These are phyloP conservation scores for Rugosomyces carneus DNA, from an alignment of 1,284 basidiomycete genomes.

Conservation along the genomic window DNA sequence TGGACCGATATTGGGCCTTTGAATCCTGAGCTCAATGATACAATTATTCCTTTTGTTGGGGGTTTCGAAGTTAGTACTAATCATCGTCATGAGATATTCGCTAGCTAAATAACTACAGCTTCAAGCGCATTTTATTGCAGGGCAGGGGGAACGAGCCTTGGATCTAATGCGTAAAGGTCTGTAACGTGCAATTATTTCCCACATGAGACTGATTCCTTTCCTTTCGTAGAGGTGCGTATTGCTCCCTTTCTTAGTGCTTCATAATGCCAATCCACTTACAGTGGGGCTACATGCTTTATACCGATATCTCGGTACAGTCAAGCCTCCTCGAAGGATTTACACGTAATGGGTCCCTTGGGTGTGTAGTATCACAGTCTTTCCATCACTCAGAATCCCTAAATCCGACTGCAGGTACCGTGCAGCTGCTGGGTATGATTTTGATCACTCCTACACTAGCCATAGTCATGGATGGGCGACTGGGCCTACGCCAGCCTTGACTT, in stretches of 20 bases:
- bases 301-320: slow-evolving; percentile 43
- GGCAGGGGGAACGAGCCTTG: slow-evolving; percentile 43
- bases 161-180: slow-evolving; percentile 36
- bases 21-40: slow-evolving; percentile 45
- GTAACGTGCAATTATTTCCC: neutral
- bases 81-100: no score
- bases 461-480: slow-evolving; percentile 33
- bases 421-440: slow-evolving; percentile 43
- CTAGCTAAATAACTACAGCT: slow-evolving; percentile 24
- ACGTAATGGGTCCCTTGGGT: slow-evolving; percentile 44
- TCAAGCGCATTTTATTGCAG: slow-evolving; percentile 45
- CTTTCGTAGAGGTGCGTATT: no score
- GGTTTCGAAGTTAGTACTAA: slow-evolving; percentile 41
- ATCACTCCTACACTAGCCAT: slow-evolving; percentile 42
- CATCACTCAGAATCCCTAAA: neutral
- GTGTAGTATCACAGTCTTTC: neutral
- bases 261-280: slow-evolving; percentile 13
- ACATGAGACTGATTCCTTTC: no score
- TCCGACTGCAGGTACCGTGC: slow-evolving; percentile 33
- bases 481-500: slow-evolving; percentile 31
- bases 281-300: slow-evolving; percentile 53
- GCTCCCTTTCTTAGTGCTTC: no score
- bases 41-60: slow-evolving; percentile 45
- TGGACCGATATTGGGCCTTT: slow-evolving; percentile 46
- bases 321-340: slow-evolving; percentile 48